Base-by-base conservation (phyloP, 2,329 filamentous ascomycete genomes). In the Neofusicoccum cordaticola region DNA sequence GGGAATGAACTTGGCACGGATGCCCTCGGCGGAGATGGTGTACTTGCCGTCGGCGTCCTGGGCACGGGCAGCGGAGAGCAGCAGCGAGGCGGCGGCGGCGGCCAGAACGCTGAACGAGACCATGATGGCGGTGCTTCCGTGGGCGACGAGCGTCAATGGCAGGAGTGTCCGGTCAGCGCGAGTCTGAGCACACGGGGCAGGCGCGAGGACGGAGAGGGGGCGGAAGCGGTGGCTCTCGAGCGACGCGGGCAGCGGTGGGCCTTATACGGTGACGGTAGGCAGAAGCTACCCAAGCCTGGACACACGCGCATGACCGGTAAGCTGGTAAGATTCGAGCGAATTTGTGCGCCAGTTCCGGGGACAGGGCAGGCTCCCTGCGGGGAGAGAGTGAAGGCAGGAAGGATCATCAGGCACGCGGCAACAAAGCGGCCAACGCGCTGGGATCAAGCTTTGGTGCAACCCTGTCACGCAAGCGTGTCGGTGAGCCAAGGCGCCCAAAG, bases 1-100 rank as follows among this genome's bases (percentile, higher is more conserved):
- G 1, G 89, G 83, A 51, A 93, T 88, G 76, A 93, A 93, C 52
- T 83, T 80, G 8, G 87, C 89, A 60, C 86, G 80, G 69, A 93
- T 89, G 65, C 85, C 86, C 60, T 87, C 82, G 68, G 88, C 86
- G 65, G 83, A 80, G 75, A 93, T 86, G 80, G 87, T 88, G 80
- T 92, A 93, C 77, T 93, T 91, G 67, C 81, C 81, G 65, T 82
- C 73, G 53, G 74, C 68, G 64, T 77, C 73, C 53, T 64, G 62
- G 37, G 62, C 62, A 17, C 41, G 12, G 15, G 34, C 61, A 2
- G 39, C n/a, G 8, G 44, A 39, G 19, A 58, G 41, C 51, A 48
- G 22, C 34, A 64, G 35, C 13, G 44, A 45, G 2, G 42, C 1
- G 15, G 62, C 62, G 4, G 39, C 42, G 41, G 44, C 44, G 19